Conservation (phyloP, 1,284 basidiomycete species). For the Leccinum fallax region DNA sequence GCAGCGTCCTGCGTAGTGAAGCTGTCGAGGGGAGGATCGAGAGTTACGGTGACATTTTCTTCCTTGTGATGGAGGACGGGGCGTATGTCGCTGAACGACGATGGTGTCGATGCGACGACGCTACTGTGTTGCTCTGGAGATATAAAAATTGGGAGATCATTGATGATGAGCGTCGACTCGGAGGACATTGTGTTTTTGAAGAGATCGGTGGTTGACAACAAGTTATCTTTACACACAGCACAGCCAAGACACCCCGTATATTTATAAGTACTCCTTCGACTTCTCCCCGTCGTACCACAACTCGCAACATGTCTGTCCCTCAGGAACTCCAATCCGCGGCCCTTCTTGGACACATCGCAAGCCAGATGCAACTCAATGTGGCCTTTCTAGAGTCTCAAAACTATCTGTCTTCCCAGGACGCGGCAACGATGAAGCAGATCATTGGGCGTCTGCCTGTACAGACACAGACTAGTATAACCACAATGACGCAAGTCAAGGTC, state of each 20-base stretch:
- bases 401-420: conserved; percentile 56
- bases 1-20: conserved; percentile 53
- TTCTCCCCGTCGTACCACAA: background rate
- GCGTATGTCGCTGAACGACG: conserved; percentile 80
- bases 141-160: conserved; percentile 56
- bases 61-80: conserved; percentile 76
- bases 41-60: conserved; percentile 61
- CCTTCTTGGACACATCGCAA: conserved; percentile 56
- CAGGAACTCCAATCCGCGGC: conserved; percentile 35
- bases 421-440: conserved; percentile 45
- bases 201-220: background rate
- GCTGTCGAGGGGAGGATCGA: conserved; percentile 67
- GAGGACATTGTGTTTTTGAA: conserved; percentile 9
- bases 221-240: background rate
- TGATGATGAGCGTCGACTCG: conserved; percentile 40
- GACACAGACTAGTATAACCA: conserved; percentile 12
- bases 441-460: conserved; percentile 48
- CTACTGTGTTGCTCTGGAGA: conserved; percentile 69
- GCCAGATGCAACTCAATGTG: conserved; percentile 64
- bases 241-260: background rate
- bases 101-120: conserved; percentile 74
- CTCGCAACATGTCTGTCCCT: conserved; percentile 20
- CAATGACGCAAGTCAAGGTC: conserved; percentile 14
- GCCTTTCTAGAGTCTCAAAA: conserved; percentile 62
- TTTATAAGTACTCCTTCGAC: background rate